phyloP scores from a whole-genome alignment of 352 stramenopile species.

The Albugo candida region DNA sequence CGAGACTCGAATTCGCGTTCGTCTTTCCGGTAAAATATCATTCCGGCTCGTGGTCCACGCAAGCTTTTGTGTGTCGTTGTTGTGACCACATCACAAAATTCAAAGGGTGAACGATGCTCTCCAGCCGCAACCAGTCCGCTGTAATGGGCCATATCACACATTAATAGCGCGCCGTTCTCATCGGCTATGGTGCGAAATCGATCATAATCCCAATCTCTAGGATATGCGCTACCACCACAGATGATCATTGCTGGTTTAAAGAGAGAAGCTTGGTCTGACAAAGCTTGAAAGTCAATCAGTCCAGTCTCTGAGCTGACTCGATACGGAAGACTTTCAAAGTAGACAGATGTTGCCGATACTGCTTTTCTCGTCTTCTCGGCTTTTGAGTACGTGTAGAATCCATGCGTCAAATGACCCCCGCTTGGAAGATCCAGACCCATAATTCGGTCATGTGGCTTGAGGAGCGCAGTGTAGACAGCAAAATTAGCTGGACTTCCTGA shows the following conservation, averaged over 20 bases:
- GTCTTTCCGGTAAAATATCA: constrained; percentile 99
- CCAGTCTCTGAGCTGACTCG: constrained; percentile 87
- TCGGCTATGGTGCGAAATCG: constrained; percentile 95
- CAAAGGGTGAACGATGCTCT: constrained; percentile 89
- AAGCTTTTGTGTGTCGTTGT: constrained; percentile 99
- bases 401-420: constrained; percentile 97
- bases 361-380: constrained; percentile 93
- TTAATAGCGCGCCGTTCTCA: constrained; percentile 91
- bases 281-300: constrained; percentile 94
- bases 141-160: constrained; percentile 99
- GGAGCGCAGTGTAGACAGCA: constrained; percentile 94
- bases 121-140: constrained; percentile 92
- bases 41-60: constrained; percentile 90
- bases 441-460: constrained; percentile 96
- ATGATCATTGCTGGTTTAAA: constrained; percentile 98
- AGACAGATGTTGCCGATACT: constrained; percentile 98
- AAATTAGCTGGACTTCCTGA: constrained; percentile 97
- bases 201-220: constrained; percentile 97
- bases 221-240: constrained; percentile 94
- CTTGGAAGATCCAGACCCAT: constrained; percentile 98
- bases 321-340: constrained; percentile 98
- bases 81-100: constrained; percentile 98
- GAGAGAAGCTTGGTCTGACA: constrained; percentile 84
- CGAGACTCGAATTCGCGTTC: constrained; percentile 81
- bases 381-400: constrained; percentile 95